phyloP scores from a whole-genome alignment of 306 rosid genomes.

The Rubus parviflorus region DNA sequence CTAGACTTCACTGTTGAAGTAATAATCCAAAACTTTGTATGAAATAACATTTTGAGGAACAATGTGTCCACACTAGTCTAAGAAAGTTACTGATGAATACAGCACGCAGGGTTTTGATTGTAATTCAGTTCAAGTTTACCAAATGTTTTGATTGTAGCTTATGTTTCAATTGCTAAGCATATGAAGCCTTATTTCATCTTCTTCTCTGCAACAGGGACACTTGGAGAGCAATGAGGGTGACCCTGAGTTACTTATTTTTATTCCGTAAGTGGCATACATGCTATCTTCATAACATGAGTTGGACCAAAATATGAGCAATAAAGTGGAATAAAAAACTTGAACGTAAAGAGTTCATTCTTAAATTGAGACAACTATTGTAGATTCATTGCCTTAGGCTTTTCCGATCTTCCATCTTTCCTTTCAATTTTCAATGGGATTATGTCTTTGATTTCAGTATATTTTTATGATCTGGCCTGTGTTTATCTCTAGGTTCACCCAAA shows the following conservation, averaged over 20 bases:
- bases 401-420: neutral
- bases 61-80: neutral
- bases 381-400: neutral
- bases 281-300: neutral
- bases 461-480: neutral
- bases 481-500: neutral
- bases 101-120: neutral
- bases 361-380: neutral
- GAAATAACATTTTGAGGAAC: neutral
- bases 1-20: neutral
- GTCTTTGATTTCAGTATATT: neutral
- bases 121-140: neutral
- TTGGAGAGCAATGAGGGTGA: conserved; percentile 98
- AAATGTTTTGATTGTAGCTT: neutral
- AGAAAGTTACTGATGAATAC: neutral
- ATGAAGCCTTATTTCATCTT: conserved; percentile 12
- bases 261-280: conserved; percentile 58
- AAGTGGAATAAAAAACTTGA: neutral
- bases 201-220: conserved; percentile 54
- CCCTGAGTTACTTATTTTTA: conserved; percentile 89
- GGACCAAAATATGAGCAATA: neutral
- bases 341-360: neutral
- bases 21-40: neutral
- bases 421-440: neutral
- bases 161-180: neutral